Conservation (phyloP, 257 asterid genomes). For the Salvia rosmarinus region DNA sequence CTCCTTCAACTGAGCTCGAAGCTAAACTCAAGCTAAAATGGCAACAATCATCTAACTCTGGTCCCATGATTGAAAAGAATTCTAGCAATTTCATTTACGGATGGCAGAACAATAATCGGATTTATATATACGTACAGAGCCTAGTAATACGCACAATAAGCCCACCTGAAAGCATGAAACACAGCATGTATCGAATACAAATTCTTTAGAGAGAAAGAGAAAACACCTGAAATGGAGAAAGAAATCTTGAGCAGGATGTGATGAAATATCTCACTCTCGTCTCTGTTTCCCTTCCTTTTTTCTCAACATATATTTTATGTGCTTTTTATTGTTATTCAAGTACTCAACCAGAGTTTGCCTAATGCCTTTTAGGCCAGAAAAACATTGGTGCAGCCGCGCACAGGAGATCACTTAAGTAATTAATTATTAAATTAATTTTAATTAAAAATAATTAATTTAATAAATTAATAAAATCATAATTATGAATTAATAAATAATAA, state of each 20-base stretch:
- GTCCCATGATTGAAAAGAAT: constrained; percentile 8
- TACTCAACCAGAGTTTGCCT: constrained; percentile 14
- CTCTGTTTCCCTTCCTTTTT: background rate
- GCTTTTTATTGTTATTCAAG: constrained; percentile 9
- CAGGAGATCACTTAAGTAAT: no score
- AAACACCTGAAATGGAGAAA: constrained; percentile 33
- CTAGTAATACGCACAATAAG: background rate
- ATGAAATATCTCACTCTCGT: constrained; percentile 31
- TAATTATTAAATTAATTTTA: no score
- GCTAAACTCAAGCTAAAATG: constrained; percentile 6
- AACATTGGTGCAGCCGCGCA: no score
- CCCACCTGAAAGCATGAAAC: constrained; percentile 4
- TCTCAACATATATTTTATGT: background rate
- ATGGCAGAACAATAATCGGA: constrained; percentile 13
- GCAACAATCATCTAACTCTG: constrained; percentile 9
- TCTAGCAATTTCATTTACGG: constrained; percentile 6
- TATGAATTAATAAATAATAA: no score
- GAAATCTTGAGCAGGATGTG: constrained; percentile 43
- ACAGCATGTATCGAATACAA: background rate
- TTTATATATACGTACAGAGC: background rate
- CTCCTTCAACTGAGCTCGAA: background rate
- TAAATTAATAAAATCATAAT: no score
- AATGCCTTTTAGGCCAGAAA: constrained; percentile 17
- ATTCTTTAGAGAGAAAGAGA: background rate
- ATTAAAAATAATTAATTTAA: no score